Percentiles rank a stretch among this genome's conserved stretches.
Conservation (phyloP, 2,329 filamentous ascomycete genomes). For the Alternaria sp. region DNA sequence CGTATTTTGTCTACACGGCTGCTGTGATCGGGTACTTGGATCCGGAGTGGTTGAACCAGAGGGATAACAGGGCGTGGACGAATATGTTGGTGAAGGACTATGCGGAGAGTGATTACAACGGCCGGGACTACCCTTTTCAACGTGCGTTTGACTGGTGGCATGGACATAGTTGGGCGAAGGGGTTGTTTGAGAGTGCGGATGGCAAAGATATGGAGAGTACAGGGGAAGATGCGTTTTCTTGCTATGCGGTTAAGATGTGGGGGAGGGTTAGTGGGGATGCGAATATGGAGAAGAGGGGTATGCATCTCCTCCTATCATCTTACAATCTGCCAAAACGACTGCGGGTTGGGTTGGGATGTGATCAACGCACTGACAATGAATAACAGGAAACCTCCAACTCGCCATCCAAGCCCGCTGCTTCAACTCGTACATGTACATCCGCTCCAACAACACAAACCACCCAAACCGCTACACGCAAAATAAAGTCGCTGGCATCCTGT, state of each 20-base stretch:
- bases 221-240: constrained; percentile 87
- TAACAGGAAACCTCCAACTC: constrained; percentile 77
- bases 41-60: constrained; percentile 68
- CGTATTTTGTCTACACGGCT: constrained; percentile 88
- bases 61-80: constrained; percentile 77
- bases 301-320: too few relatives aligned
- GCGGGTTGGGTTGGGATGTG: too few relatives aligned
- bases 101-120: constrained; percentile 78
- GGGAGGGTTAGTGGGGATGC: constrained; percentile 76
- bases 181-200: constrained; percentile 72
- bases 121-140: constrained; percentile 72
- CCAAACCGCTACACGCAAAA: constrained; percentile 81
- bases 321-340: too few relatives aligned
- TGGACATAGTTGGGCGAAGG: constrained; percentile 92
- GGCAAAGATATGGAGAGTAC: constrained; percentile 88
- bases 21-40: constrained; percentile 84
- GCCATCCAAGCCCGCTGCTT: constrained; percentile 76
- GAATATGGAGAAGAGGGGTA: constrained; percentile 74
- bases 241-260: constrained; percentile 94
- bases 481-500: constrained; percentile 73
- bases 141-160: constrained; percentile 93
- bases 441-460: constrained; percentile 70
- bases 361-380: background rate
- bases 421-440: constrained; percentile 83
- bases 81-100: constrained; percentile 84